Evolutionary conservation across 441 rosid species (phyloP), one percentile per base, ranked within the genome.

Genomic region (Erodium texanum): DNA sequence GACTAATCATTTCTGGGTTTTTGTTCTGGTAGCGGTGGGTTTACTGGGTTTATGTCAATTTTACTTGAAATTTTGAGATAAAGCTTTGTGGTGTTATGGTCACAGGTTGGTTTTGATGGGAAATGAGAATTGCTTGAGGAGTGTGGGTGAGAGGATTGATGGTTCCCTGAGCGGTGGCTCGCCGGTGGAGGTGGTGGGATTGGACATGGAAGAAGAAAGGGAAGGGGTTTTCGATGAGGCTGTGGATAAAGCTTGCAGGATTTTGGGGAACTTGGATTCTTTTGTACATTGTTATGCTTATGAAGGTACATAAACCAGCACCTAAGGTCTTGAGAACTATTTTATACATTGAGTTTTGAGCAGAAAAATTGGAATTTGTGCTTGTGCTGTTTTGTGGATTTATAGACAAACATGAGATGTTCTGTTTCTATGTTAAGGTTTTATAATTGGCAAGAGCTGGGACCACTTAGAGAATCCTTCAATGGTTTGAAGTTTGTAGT

Each of bases 71-170:
- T 12, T 48, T 48, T 16, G 15, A 18, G 5, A 15, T 12, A 16
- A 2, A 48, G n/a, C 15, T 48, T 48, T 23, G 61, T 54, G 22
- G 61, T 54, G 61, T 19, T 18, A n/a, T 54, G 24, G 62, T 54
- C 12, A 20, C 24, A 89, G 97, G 85, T 67, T 93, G 89, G 94
- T 86, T 61, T 66, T 90, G 82, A 78, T 93, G 92, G 96, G 98
- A 68, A 66, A 90, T 3, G 90, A 84, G 79, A 73, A 10, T 48
- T 71, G 75, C 34, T 76, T 93, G 63, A 79, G 75, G 74, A 76
- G 68, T 45, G 70, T 71, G 5, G 75, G 69, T 0, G 82, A 89
- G 69, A 74, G 76, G 65, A 83, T 89, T 43, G 68, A 24, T 50
- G 80, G 75, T 36, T 75, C 78, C 12, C 24, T 79, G 54, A 71